Evolutionary conservation across 1,139 yeast genomes (phyloP).

Genomic region (Diutina catenulata): DNA sequence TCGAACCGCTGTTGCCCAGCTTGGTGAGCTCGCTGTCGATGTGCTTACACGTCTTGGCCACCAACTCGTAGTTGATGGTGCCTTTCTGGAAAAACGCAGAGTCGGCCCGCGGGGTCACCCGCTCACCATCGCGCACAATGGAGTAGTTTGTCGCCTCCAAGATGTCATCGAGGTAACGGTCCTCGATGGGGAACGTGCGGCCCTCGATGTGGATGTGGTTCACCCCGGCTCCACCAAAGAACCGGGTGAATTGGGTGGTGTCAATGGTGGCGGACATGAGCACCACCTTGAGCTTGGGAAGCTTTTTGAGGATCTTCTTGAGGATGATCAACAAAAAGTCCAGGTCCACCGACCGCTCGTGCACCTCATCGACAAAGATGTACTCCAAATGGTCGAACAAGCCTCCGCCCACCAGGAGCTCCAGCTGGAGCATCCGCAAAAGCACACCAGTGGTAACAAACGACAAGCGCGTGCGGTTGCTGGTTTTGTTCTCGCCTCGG

Average conservation of each 20-base stretch:
- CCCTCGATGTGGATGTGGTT: slow-evolving; percentile 77
- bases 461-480: slow-evolving; percentile 50
- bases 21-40: slow-evolving; percentile 35
- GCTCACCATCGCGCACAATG: slow-evolving; percentile 29
- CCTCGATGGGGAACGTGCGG: slow-evolving; percentile 82
- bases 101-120: slow-evolving; percentile 45
- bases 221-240: slow-evolving; percentile 34
- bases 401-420: slow-evolving; percentile 13
- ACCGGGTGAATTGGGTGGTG: slow-evolving; percentile 50
- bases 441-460: slow-evolving; percentile 92
- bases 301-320: slow-evolving; percentile 39
- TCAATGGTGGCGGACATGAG: slow-evolving; percentile 95
- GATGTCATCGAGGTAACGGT: slow-evolving; percentile 57
- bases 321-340: slow-evolving; percentile 74
- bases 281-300: slow-evolving; percentile 51
- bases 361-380: slow-evolving; percentile 88
- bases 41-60: slow-evolving; percentile 41
- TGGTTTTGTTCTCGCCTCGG: slow-evolving; percentile 75
- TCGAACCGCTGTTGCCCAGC: slow-evolving; percentile 49
- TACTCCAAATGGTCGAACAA: slow-evolving; percentile 50
- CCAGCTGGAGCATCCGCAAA: slow-evolving; percentile 66
- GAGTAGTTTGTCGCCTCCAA: slow-evolving; percentile 43
- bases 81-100: slow-evolving; percentile 54
- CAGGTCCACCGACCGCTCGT: slow-evolving; percentile 86
- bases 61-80: slow-evolving; percentile 60